Base-by-base conservation (phyloP, 1,284 basidiomycete species). In the Leccinum ponderosum region DNA sequence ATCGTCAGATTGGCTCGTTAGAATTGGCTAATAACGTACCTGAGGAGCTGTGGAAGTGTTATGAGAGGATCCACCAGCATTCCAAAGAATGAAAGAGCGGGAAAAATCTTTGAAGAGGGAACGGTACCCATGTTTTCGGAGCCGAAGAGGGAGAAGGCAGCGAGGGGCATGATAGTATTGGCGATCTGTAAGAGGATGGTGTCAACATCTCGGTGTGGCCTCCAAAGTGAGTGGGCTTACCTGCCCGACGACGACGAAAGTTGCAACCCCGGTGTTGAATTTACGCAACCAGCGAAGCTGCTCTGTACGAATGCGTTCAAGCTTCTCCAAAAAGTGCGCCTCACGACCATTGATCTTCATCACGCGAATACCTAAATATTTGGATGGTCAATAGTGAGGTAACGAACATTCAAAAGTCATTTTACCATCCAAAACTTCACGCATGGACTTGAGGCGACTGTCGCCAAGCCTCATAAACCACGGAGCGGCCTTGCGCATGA, bases 11-110 rank as follows among this genome's bases (percentile, higher is more conserved):
- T 5, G 50, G 31, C 1, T 52, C 15, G 14, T 4, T 7, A 2
- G 35, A 8, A 25, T n/a, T 55, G 31, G 42, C 5, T 0, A 3
- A 25, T 1, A 5, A 53, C 60, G 53, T 62, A 68, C 68, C 67
- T 75, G 52, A 64, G 68, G 55, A 63, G 66, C 56, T 73, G 72
- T 5, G 70, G 70, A 57, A 72, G 71, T 2, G 70, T 55, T 20
- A 72, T 65, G 42, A 72, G 68, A 29, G 70, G 72, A 29, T 73
- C 72, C 39, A 72, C 70, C 44, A 72, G 58, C 70, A 72, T 68
- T 9, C 68, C 67, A 44, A 72, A 73, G 67, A 73, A 73, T 11
- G 70, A 73, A 39, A 72, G 57, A 4, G 70, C 72, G 1, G 70
- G 70, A 33, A 72, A 72, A 33, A 72, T 57, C 52, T 64, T 73